Evolutionary conservation across 2,329 filamentous ascomycete genomes (phyloP), one percentile per base, ranked within the genome.

Genomic region (Colletotrichum lentis): DNA sequence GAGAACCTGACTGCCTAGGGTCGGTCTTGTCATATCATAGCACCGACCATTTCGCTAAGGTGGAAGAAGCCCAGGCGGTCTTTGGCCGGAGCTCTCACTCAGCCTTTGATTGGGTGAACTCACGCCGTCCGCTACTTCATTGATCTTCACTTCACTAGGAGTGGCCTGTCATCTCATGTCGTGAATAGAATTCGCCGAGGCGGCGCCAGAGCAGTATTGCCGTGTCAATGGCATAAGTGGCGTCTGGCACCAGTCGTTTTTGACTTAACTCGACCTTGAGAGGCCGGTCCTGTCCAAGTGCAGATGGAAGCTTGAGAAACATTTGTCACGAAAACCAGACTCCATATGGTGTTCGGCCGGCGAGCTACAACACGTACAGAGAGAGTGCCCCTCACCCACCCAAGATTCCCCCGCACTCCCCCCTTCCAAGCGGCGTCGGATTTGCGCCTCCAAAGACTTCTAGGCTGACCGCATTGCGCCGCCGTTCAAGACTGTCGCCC

Each of bases 401-500:
- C 43, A 69, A 35, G 55, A 60, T 20, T 58, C 63, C 67, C 67
- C 67, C 64, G 67, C 64, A 69, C n/a, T 58, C 56, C 43, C 16
- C 16, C 37, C 56, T 35, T 35, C 31, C 63, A 35, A 43, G 43
- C 24, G 41, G 24, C 55, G 37, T 52, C 66, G 39, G 53, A 61
- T 12, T 60, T 56, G 55, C 65, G 61, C 63, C 67, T 62, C 47
- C 10, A 22, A 50, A 24, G 22, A 27, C 53, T 52, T 47, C 63
- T 68, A 53, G 63, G 53, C 56, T 68, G 67, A 67, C 67, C 43
- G 67, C 66, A 58, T 67, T 31, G 50, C 39, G 41, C 66, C 55
- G 56, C 55, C 24, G 12, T 62, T 47, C 41, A 67, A 49, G 56
- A 55, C 55, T 60, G 55, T 52, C 35, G 56, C 61, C 37, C 62